phyloP scores from a whole-genome alignment of 768 basidiomycete species.

The Lenzites betulinus region DNA sequence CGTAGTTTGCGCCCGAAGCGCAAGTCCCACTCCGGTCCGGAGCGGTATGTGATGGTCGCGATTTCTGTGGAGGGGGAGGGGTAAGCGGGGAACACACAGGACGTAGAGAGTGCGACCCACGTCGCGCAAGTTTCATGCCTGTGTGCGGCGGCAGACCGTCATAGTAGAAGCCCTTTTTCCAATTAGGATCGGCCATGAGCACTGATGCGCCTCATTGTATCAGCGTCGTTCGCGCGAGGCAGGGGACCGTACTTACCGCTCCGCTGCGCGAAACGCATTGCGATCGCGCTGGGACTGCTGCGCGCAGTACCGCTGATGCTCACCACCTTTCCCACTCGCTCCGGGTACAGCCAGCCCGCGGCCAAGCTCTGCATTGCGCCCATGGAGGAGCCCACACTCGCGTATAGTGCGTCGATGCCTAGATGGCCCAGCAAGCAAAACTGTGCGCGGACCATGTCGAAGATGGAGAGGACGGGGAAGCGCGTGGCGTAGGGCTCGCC shows the following conservation, averaged over 20 bases:
- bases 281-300: slow-evolving; percentile 88
- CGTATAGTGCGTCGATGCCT: slow-evolving; percentile 83
- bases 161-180: slow-evolving; percentile 99
- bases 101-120: slow-evolving; percentile 46
- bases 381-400: slow-evolving; percentile 95
- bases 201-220: slow-evolving; percentile 49
- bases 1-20: slow-evolving; percentile 88
- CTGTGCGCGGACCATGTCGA: slow-evolving; percentile 97
- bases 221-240: slow-evolving; percentile 1
- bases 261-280: slow-evolving; percentile 94
- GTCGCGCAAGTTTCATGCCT: slow-evolving; percentile 98
- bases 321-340: slow-evolving; percentile 86
- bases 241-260: slow-evolving; percentile 64
- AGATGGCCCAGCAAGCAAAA: slow-evolving; percentile 84
- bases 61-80: slow-evolving; percentile 63
- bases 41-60: slow-evolving; percentile 98
- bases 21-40: slow-evolving; percentile 98
- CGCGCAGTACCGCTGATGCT: slow-evolving; percentile 95
- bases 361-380: slow-evolving; percentile 98
- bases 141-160: slow-evolving; percentile 93
- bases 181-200: slow-evolving; percentile 98
- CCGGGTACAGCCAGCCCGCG: slow-evolving; percentile 89
- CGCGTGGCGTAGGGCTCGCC: slow-evolving; percentile 80
- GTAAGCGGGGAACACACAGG: slow-evolving; percentile 17
- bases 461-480: slow-evolving; percentile 90